A percentile compares a stretch with the other conserved stretches of the same genome.
phyloP scores from a whole-genome alignment of 2,329 filamentous ascomycete species.

The Microcyclospora tardicrescens region DNA sequence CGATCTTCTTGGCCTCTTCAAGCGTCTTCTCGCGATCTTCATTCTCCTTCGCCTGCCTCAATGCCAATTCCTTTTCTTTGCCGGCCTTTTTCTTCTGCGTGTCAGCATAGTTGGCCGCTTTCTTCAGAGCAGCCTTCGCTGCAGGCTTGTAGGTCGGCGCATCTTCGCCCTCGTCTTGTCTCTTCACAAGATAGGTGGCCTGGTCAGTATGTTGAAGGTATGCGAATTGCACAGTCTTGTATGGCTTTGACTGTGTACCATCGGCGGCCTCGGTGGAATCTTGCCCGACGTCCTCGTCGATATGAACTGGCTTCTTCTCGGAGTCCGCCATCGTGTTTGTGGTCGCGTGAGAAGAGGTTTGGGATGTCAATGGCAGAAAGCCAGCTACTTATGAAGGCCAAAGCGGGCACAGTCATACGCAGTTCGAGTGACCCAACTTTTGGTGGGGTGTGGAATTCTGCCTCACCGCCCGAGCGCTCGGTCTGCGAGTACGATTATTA shows the following conservation, averaged over 20 bases:
- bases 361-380: too few species aligned
- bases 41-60: conserved; percentile 59
- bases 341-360: too few species aligned
- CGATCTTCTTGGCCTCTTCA: conserved; percentile 71
- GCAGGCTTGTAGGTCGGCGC: conserved; percentile 66
- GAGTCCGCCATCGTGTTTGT: conserved; percentile 17
- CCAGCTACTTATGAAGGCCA: too few species aligned
- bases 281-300: conserved; percentile 67
- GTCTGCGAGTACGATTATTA: too few species aligned
- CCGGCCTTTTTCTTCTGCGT: conserved; percentile 71
- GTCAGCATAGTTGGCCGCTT: conserved; percentile 62
- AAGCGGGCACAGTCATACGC: too few species aligned
- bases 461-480: too few species aligned
- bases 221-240: conserved; percentile 68
- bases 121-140: conserved; percentile 75
- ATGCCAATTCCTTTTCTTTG: conserved; percentile 61
- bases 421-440: too few species aligned
- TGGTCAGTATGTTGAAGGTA: conserved; percentile 57
- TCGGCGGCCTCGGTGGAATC: conserved; percentile 45
- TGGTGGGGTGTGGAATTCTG: too few species aligned
- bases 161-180: conserved; percentile 51
- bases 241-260: conserved; percentile 61
- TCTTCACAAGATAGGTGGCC: conserved; percentile 54
- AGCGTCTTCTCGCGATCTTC: conserved; percentile 57
- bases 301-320: conserved; percentile 44